Evolutionary conservation across 805 yeast genomes (phyloP).

Genomic region (Wickerhamomyces chambardii): DNA sequence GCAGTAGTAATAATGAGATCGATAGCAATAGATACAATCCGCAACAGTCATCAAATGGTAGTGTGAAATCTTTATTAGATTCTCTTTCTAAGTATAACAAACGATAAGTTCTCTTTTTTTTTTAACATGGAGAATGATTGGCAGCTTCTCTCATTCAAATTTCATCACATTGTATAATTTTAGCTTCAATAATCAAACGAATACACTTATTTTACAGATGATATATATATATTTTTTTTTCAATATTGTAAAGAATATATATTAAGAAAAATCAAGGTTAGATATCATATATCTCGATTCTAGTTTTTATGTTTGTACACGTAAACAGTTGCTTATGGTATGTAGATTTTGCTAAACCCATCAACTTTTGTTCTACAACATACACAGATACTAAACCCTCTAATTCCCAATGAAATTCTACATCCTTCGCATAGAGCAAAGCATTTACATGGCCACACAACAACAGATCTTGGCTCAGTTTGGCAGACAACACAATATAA

Average conservation of each 20-base stretch:
- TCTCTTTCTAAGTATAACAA: constrained; percentile 22
- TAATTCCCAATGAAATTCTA: constrained; percentile 59
- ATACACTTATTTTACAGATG: too few relatives aligned
- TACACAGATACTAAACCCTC: constrained; percentile 73
- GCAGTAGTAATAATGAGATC: constrained; percentile 1
- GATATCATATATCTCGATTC: too few relatives aligned
- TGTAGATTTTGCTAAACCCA: constrained; percentile 31
- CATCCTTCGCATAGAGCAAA: constrained; percentile 84
- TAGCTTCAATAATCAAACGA: too few relatives aligned
- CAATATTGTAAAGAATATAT: too few relatives aligned
- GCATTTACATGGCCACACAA: constrained; percentile 92
- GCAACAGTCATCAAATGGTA: constrained; percentile 17
- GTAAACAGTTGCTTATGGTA: constrained; percentile 11
- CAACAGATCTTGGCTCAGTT: constrained; percentile 59
- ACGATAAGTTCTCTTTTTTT: too few relatives aligned
- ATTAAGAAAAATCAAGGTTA: too few relatives aligned
- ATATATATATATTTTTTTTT: too few relatives aligned
- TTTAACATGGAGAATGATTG: too few relatives aligned
- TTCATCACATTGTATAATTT: too few relatives aligned
- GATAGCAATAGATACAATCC: constrained; percentile 4
- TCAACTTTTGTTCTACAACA: constrained; percentile 75
- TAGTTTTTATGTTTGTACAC: too few relatives aligned
- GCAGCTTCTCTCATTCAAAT: too few relatives aligned
- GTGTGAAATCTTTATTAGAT: constrained; percentile 27
- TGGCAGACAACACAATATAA: constrained; percentile 77